Conservation (phyloP, 2,329 filamentous ascomycete species). For the Fusarium clavum region DNA sequence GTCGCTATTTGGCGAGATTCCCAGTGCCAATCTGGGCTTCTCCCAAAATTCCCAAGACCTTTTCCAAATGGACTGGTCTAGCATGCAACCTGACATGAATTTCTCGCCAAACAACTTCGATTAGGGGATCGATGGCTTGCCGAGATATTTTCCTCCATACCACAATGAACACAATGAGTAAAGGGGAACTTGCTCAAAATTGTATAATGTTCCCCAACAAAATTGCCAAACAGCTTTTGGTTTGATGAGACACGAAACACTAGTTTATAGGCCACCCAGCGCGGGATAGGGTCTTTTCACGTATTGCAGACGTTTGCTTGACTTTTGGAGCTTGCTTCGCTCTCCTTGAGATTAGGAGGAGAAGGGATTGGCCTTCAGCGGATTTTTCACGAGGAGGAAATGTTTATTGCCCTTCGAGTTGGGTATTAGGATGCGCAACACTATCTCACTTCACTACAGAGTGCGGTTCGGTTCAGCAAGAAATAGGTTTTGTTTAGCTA, state of each 20-base stretch:
- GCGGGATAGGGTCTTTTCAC: constrained; percentile 35
- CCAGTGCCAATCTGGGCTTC: constrained; percentile 63
- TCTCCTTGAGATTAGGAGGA: constrained; percentile 10
- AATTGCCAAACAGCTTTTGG: constrained; percentile 33
- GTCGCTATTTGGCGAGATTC: constrained; percentile 62
- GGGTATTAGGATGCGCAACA: constrained; percentile 34
- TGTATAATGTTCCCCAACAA: constrained; percentile 37
- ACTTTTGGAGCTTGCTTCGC: constrained; percentile 30
- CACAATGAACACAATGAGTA: constrained; percentile 17
- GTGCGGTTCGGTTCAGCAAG: constrained; percentile 35
- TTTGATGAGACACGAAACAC: constrained; percentile 44
- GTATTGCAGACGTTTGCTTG: constrained; percentile 41
- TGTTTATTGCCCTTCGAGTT: constrained; percentile 35
- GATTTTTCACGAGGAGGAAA: constrained; percentile 16
- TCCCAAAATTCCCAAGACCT: constrained; percentile 65
- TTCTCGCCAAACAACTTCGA: constrained; percentile 49
- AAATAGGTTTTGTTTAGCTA: constrained; percentile 38
- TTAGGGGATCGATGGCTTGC: constrained; percentile 35
- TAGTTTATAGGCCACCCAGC: constrained; percentile 27
- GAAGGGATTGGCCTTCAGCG: constrained; percentile 7
- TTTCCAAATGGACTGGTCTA: constrained; percentile 60
- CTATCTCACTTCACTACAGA: constrained; percentile 14
- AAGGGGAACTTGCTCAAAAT: constrained; percentile 35
- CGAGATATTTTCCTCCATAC: neutral
- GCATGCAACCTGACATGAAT: constrained; percentile 51